Base-by-base conservation (phyloP, 75 land plant species). In the Pseudotsuga menziesii region DNA sequence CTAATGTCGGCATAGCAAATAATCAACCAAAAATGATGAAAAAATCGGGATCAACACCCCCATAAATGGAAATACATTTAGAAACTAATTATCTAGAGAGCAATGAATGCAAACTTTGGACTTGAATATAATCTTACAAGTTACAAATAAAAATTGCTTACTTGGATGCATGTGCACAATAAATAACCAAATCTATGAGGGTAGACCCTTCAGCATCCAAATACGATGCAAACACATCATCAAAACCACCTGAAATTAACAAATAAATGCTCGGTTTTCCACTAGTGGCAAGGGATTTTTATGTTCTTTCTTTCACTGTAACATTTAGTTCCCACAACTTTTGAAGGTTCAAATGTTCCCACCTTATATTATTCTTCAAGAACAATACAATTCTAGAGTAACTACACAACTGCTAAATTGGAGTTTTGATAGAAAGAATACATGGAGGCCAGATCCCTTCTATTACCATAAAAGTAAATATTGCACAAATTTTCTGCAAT, bases 301-400 rank as follows among this genome's bases (percentile, higher is more conserved):
- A 78, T 75, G 54, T 22, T 22, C 81, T 76, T 55, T n/a, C 26
- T 76, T 27, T 56, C 57, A 83, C 39, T 59, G n/a, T 15, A 22
- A 35, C 76, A 64, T 58, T 64, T 25, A 81, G 78, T 48, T 85
- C 74, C 17, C 36, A 56, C n/a, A 85, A 32, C 70, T 76, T 85
- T 27, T 72, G 52, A 19, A 79, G 75, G 61, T 82, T 85, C 77
- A 85, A 75, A 22, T 76, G 16, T 73, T 85, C 87, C 63, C 82
- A 82, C 75, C 77, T 85, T 56, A 79, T 67, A 56, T 76, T 85
- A n/a, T n/a, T n/a, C n/a, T n/a, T 39, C 41, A 39, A 63, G 32
- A 4, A 63, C 19, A 27, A 39, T 16, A 29, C 32, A 63, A 15
- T 27, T 61, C 32, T 35, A 63, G 15, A 63, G 32, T 15, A 1